These are phyloP conservation scores for Podospora pseudocomata DNA, from an alignment of 495 filamentous ascomycete genomes.

Conservation along the genomic window DNA sequence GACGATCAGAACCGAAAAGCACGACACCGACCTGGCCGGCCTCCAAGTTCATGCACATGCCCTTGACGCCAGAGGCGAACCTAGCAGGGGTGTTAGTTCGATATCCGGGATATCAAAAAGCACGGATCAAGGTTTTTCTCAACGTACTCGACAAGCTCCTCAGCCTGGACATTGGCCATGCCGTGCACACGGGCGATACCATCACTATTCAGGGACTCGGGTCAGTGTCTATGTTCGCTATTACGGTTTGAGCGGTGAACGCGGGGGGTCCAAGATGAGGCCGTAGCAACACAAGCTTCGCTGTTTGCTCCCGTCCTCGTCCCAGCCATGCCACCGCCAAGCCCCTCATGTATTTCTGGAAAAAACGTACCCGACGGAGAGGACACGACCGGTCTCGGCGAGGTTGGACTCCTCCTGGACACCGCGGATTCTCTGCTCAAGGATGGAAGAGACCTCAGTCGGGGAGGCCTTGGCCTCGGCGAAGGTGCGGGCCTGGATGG, in stretches of 20 bases:
- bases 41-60: constrained; percentile 99
- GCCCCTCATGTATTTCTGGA: constrained; percentile 11
- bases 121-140: constrained; percentile 13
- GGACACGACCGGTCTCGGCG: constrained; percentile 97
- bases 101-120: constrained; percentile 2
- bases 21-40: constrained; percentile 99
- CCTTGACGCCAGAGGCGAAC: constrained; percentile 99
- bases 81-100: constrained; percentile 44
- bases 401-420: constrained; percentile 93
- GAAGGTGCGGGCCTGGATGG: constrained; percentile 82
- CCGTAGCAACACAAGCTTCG: not conserved
- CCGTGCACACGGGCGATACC: constrained; percentile 99
- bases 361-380: constrained; percentile 92
- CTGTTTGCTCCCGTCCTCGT: constrained; percentile 1
- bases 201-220: constrained; percentile 61
- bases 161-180: constrained; percentile 99
- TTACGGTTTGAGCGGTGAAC: not conserved
- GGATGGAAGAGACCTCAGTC: constrained; percentile 97
- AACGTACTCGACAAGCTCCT: constrained; percentile 99
- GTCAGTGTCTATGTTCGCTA: constrained; percentile 36
- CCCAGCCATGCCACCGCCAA: constrained; percentile 22
- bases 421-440: constrained; percentile 98
- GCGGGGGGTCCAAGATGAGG: not conserved
- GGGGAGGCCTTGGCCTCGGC: constrained; percentile 94
- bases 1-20: constrained; percentile 99